Conservation (phyloP, 2,329 filamentous ascomycete genomes). For the Thielaviopsis ethacetica region DNA sequence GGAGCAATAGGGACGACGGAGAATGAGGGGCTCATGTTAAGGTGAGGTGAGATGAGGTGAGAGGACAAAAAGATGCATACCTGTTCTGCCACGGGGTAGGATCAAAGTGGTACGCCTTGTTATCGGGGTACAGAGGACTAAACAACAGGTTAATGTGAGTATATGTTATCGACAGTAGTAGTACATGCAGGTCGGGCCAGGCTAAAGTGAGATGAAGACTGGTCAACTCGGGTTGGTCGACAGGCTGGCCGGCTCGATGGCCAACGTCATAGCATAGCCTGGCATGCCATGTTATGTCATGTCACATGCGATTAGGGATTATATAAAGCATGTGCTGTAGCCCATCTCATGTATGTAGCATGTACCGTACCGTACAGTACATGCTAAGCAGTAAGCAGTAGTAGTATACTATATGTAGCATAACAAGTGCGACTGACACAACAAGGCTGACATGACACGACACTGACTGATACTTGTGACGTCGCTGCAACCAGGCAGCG, state of each 20-base stretch:
- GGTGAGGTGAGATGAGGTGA: not conserved
- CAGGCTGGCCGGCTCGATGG: too few relatives aligned
- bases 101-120: conserved; percentile 9
- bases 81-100: conserved; percentile 11
- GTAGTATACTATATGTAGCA: not conserved
- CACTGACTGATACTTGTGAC: not conserved
- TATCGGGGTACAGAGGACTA: conserved; percentile 6
- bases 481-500: not conserved
- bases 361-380: too few relatives aligned
- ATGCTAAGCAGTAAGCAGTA: not conserved
- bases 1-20: not conserved
- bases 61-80: conserved; percentile 4
- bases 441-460: not conserved
- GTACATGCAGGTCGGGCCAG: not conserved
- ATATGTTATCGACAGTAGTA: not conserved
- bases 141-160: not conserved
- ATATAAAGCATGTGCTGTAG: not conserved
- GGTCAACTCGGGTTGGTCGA: not conserved
- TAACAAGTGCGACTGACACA: not conserved
- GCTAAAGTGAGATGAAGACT: not conserved
- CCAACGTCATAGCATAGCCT: not conserved
- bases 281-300: not conserved
- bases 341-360: not conserved
- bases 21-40: not conserved
- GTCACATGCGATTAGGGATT: not conserved